phyloP scores from a whole-genome alignment of 306 rosid species.

The Hippophae gyantsensis region DNA sequence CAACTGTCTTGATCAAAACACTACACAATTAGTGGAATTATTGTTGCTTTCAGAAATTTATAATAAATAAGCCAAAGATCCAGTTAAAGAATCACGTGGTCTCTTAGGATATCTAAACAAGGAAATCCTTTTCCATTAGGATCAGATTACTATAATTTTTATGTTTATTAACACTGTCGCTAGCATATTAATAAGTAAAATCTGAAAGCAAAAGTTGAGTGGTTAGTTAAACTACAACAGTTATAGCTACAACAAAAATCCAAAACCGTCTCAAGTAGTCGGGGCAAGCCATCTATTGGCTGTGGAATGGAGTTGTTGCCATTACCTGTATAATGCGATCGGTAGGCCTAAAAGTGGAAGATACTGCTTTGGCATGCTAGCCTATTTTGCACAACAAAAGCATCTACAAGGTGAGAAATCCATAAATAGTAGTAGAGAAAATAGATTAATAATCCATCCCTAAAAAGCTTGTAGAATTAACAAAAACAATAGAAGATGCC shows the following conservation, averaged over 20 bases:
- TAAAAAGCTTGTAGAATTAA: neutral
- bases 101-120: too few species aligned
- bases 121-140: too few species aligned
- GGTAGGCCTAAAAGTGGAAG: constrained; percentile 92
- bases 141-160: too few species aligned
- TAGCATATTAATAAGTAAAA: neutral
- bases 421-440: neutral
- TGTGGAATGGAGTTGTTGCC: constrained; percentile 8
- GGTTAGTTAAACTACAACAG: neutral
- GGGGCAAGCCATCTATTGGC: constrained; percentile 3
- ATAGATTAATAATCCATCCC: neutral
- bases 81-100: too few species aligned
- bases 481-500: neutral
- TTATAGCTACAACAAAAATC: neutral
- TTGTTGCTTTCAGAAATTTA: too few species aligned
- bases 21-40: too few species aligned
- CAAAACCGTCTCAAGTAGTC: neutral
- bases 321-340: constrained; percentile 73
- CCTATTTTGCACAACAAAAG: constrained; percentile 37
- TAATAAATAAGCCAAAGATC: too few species aligned
- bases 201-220: neutral
- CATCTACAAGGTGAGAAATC: constrained; percentile 6
- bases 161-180: neutral
- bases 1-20: too few species aligned
- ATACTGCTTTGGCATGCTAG: constrained; percentile 92